A percentile compares a stretch with the other conserved stretches of the same genome.
phyloP scores from a whole-genome alignment of 306 rosid species.

The Nissolia schottii region DNA sequence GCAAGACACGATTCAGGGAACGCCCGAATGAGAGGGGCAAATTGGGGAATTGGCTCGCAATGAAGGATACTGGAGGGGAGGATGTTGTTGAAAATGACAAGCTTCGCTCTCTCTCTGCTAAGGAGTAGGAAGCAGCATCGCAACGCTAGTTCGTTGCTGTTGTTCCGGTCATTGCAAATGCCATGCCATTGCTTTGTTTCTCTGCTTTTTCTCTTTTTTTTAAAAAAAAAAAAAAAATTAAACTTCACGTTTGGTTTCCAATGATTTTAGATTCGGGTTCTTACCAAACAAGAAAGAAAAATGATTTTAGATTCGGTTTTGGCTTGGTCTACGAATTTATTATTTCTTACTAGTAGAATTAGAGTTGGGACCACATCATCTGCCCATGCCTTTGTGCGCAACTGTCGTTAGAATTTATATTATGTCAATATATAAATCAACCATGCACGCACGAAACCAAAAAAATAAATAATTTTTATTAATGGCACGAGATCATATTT shows the following conservation, averaged over 20 bases:
- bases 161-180: slow-evolving; percentile 15
- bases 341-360: background rate
- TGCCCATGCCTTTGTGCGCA: background rate
- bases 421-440: too few relatives aligned
- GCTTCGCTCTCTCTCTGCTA: background rate
- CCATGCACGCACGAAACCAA: too few relatives aligned
- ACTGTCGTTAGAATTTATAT: too few relatives aligned
- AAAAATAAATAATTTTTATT: too few relatives aligned
- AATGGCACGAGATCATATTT: too few relatives aligned
- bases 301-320: slow-evolving; percentile 12
- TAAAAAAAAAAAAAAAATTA: too few relatives aligned
- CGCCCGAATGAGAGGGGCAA: background rate
- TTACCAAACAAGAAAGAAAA: too few relatives aligned
- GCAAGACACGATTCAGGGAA: slow-evolving; percentile 7
- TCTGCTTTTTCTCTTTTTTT: background rate
- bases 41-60: background rate
- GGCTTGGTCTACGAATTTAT: background rate
- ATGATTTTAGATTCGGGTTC: slow-evolving; percentile 9
- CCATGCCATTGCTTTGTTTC: slow-evolving; percentile 3
- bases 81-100: background rate
- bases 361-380: background rate
- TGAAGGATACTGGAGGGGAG: background rate
- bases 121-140: background rate
- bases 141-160: slow-evolving; percentile 4
- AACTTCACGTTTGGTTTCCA: background rate